phyloP scores from a whole-genome alignment of 345 rosid species.

The Psidium guajava region DNA sequence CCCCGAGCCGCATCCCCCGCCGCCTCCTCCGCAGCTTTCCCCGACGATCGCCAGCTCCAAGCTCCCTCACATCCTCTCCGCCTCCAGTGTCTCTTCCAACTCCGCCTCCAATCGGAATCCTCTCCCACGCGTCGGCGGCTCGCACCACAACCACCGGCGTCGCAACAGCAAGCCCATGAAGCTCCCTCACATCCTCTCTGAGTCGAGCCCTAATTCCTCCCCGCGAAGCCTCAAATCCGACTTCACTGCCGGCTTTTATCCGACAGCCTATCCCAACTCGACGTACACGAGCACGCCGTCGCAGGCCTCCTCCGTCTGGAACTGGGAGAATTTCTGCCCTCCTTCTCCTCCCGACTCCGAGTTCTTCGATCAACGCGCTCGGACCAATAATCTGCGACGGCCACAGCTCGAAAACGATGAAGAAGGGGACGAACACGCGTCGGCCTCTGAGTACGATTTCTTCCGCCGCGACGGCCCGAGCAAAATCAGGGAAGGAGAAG shows the following conservation, averaged over 20 bases:
- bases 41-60: conserved; percentile 42
- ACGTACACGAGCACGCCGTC: conserved; percentile 72
- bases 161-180: conserved; percentile 22
- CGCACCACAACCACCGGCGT: conserved; percentile 4
- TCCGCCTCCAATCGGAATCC: conserved; percentile 21
- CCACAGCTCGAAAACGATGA: conserved; percentile 12
- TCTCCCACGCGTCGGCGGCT: not conserved
- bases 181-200: conserved; percentile 87
- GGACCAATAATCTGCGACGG: conserved; percentile 3
- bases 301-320: conserved; percentile 89
- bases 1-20: conserved; percentile 33
- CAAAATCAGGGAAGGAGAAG: not conserved
- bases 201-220: conserved; percentile 66
- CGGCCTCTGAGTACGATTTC: conserved; percentile 55
- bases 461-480: conserved; percentile 11
- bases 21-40: conserved; percentile 21
- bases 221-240: conserved; percentile 48
- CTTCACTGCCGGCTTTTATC: conserved; percentile 40
- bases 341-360: conserved; percentile 97
- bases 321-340: conserved; percentile 94
- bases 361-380: conserved; percentile 42
- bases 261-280: conserved; percentile 64
- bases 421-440: conserved; percentile 2
- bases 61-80: conserved; percentile 39
- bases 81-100: conserved; percentile 16